Percentiles rank a stretch among this genome's conserved stretches.
Evolutionary conservation across 2,329 filamentous ascomycete species (phyloP).

Genomic region (Neonectria neomacrospora): DNA sequence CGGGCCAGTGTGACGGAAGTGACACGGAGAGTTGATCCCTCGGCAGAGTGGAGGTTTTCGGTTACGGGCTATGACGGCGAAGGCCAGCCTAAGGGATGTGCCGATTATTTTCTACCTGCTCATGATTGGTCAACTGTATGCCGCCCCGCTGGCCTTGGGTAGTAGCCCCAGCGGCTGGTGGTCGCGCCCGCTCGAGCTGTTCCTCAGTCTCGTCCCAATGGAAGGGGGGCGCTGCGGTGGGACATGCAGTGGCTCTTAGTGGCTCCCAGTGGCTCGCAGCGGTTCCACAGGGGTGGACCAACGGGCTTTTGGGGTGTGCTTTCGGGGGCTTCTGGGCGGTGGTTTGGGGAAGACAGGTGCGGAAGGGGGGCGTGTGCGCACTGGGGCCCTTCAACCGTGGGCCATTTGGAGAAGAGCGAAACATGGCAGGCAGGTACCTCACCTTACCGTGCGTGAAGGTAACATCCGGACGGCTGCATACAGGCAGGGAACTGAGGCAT

Average conservation of each 20-base stretch:
- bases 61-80: conserved; percentile 47
- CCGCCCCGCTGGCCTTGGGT: conserved; percentile 24
- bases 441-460: conserved; percentile 31
- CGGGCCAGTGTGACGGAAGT: conserved; percentile 24
- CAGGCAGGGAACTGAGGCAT: conserved; percentile 3
- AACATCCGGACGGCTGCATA: conserved; percentile 30
- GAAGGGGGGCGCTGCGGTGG: conserved; percentile 18
- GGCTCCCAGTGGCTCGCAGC: background rate
- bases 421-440: conserved; percentile 32
- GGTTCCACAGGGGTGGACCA: conserved; percentile 22
- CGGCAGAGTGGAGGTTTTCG: conserved; percentile 47
- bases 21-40: conserved; percentile 35
- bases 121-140: conserved; percentile 28
- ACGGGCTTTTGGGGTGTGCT: conserved; percentile 28
- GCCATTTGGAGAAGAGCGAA: conserved; percentile 22
- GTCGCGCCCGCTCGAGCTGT: conserved; percentile 22
- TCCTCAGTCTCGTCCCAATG: conserved; percentile 10
- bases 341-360: conserved; percentile 1
- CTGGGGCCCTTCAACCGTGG: conserved; percentile 16
- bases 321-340: conserved; percentile 16
- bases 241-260: conserved; percentile 6
- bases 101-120: conserved; percentile 44
- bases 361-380: conserved; percentile 9
- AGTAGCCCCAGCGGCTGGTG: conserved; percentile 28
- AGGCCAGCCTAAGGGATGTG: conserved; percentile 42